Base-by-base conservation (phyloP, 2,329 filamentous ascomycete species). In the Neoarthrinium moseri region DNA sequence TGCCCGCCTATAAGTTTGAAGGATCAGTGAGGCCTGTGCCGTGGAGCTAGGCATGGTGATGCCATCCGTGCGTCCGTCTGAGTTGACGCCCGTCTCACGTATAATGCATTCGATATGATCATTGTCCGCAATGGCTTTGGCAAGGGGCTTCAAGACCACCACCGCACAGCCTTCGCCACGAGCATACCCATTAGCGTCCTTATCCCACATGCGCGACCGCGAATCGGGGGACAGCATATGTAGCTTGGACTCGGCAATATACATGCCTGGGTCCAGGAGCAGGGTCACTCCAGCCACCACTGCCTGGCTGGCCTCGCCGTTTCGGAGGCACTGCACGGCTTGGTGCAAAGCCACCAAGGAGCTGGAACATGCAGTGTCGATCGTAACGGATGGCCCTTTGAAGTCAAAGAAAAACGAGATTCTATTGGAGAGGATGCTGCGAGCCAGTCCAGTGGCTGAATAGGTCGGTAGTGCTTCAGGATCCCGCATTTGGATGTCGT, bases 131-230 rank as follows among this genome's bases (percentile, higher is more conserved):
- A 78, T 12, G 1, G 77, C 77, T 18, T 66, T 59, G 1, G 63
- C 57, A 0, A 78, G 54, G 0, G 56, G 63, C 59, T 80, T 80
- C 0, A 81, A 48, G 2, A 77, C 51, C 0, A 81, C 49, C 0
- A 64, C 53, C 0, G 56, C 70, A 4, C 68, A 55, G 1, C 70
- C 77, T 47, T 81, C 78, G 1, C 68, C 75, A 3, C 76, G 63
- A 5, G 67, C 74, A 47, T 80, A 82, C 0, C 78, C 79, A 44
- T 75, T 67, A 1, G 70, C 75, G 4, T 56, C 53, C 3, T 58
- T 51, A 38, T 71, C 68, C 43, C 65, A 71, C 7, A 56, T 56
- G 17, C 38, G 32, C 17, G n/a, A 45, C 20, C 32, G 12, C 12
- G 10, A 12, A 18, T 41, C 2, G 17, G 26, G 13, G 6, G 8